Conservation (phyloP, 1,284 basidiomycete species). For the Cerioporus squamosus region DNA sequence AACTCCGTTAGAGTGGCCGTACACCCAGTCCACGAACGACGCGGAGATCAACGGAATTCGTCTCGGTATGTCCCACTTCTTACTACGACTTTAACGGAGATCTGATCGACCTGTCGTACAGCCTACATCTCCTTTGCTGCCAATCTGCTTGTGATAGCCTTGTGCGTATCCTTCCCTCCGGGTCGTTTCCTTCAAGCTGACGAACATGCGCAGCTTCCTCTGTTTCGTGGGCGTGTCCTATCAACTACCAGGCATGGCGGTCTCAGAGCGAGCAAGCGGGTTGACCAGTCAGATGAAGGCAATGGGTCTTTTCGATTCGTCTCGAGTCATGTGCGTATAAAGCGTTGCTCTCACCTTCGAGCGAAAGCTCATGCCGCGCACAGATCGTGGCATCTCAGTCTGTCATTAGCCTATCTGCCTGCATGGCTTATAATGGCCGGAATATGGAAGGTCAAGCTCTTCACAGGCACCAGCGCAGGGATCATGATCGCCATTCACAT, state of each 20-base stretch:
- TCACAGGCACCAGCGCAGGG: conserved; percentile 59
- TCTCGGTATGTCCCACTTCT: conserved; percentile 44
- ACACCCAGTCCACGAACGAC: conserved; percentile 64
- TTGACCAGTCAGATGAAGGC: conserved; percentile 72
- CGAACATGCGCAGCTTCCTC: conserved; percentile 49
- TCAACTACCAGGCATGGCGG: conserved; percentile 69
- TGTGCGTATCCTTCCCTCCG: conserved; percentile 41
- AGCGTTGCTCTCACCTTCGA: too few species aligned
- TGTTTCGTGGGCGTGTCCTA: conserved; percentile 72
- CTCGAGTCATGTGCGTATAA: conserved; percentile 56
- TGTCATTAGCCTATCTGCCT: conserved; percentile 58
- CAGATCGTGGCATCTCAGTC: conserved; percentile 70
- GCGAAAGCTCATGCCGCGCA: not conserved
- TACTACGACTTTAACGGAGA: too few species aligned
- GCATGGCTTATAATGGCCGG: conserved; percentile 68
- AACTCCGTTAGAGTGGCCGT: conserved; percentile 72
- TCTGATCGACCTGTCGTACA: conserved; percentile 31
- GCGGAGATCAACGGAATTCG: conserved; percentile 58
- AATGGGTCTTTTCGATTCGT: conserved; percentile 72
- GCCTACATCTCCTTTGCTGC: conserved; percentile 62
- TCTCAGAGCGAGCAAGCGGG: conserved; percentile 59
- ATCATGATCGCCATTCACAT: conserved; percentile 68
- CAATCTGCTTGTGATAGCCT: conserved; percentile 66
- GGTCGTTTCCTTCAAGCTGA: not conserved
- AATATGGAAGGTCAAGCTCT: conserved; percentile 67